Evolutionary conservation across 345 rosid species (phyloP), one percentile per base, ranked within the genome.

Genomic region (Mallotus nudiflorus): DNA sequence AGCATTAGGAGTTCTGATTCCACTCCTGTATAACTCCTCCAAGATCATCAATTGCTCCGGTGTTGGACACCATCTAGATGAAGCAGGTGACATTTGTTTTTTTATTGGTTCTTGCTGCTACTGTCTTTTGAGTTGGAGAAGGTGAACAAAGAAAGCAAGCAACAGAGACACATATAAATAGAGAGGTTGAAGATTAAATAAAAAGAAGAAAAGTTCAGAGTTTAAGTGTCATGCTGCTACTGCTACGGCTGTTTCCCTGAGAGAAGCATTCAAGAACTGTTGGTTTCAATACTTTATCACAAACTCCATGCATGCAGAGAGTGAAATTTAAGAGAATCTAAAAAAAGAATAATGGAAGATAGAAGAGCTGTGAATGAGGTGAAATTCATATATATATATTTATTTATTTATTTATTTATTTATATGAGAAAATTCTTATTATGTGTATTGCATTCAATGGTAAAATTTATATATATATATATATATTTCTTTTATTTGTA

Each of bases 41-140:
- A 94, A 68, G 52, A 91, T 91, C 97, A 91, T 94, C 44, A 94
- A 80, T 60, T 94, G 98, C 66, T 94, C 96, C 56, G 96, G 95
- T 39, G 98, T 94, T 19, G 98, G 98, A 77, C 96, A 91, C 98
- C 98, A 94, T 71, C 98, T 84, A 16, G 98, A 66, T 19, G 98
- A 86, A 56, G n/a, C 76, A 12, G 89, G 96, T 73, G 88, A 80
- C 96, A 90, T 92, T n/a, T n/a, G n/a, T n/a, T n/a, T n/a, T n/a
- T n/a, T n/a, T n/a, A n/a, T n/a, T n/a, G n/a, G n/a, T n/a, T n/a
- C n/a, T n/a, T n/a, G n/a, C n/a, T n/a, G n/a, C n/a, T n/a, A n/a
- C n/a, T n/a, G n/a, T n/a, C n/a, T n/a, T n/a, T n/a, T n/a, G n/a
- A n/a, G n/a, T n/a, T n/a, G n/a, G n/a, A n/a, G n/a, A n/a, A n/a